Base-by-base conservation (phyloP, 352 stramenopile species). In the Vaucheria bursata region DNA sequence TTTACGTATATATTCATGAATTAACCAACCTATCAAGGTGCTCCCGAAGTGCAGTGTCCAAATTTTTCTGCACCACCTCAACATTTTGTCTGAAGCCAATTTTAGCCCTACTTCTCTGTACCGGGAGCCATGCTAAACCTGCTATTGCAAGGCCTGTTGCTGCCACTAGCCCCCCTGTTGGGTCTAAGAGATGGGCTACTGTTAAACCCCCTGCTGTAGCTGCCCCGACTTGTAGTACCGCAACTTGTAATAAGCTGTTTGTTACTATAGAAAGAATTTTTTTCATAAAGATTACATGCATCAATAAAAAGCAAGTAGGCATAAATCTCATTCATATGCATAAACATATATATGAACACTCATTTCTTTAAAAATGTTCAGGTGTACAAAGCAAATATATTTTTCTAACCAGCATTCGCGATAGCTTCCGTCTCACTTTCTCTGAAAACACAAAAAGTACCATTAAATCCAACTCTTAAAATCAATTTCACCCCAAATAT, bases 21-120 rank as follows among this genome's bases (percentile, higher is more conserved):
- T n/a, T n/a, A n/a, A n/a, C n/a, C n/a, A n/a, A 69, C 59, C 59
- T 69, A 29, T 69, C 59, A 5, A 69, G 33, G 59, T 69, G 59
- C 59, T 34, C 4, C 33, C 4, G 6, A 6, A 69, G 59, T 34
- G 34, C 59, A 8, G 59, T 38, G 4, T 69, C 59, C 59, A 69
- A 34, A 38, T 29, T 69, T 4, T 18, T 18, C 18, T 38, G 5
- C 6, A 69, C 59, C 6, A 38, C 18, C 5, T 4, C 59, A 34
- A 69, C 59, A 34, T 29, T 69, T 18, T 69, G 4, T 38, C 34
- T 69, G 34, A 69, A 69, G 18, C 29, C 59, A 34, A 29, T 29
- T 69, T 69, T 69, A 29, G 59, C 59, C 5, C 59, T 6, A 34
- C 59, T 6, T 29, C 59, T 34, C 34, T 69, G 59, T 29, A 69